Evolutionary conservation across 1,139 yeast species (phyloP).

Genomic region (Yamadazyma jaroonii): DNA sequence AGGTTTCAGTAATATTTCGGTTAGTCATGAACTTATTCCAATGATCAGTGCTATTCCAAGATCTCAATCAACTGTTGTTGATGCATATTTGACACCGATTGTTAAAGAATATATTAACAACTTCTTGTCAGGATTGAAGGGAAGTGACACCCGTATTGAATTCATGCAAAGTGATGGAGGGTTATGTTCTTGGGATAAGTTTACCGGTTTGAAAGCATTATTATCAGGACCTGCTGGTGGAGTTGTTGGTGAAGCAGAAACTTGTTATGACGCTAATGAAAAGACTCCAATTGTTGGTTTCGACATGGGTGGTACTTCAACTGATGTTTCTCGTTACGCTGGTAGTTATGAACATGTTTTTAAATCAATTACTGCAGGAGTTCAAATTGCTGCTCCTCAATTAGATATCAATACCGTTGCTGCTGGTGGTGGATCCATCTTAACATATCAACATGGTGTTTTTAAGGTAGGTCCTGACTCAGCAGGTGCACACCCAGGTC

Average conservation of each 20-base stretch:
- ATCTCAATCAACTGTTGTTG: conserved; percentile 71
- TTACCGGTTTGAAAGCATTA: conserved; percentile 50
- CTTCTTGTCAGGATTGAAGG: conserved; percentile 56
- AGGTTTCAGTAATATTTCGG: conserved; percentile 55
- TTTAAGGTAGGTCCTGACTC: conserved; percentile 55
- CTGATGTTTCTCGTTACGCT: conserved; percentile 48
- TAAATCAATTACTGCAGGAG: conserved; percentile 53
- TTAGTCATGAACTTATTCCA: conserved; percentile 65
- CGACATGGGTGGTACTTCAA: conserved; percentile 62
- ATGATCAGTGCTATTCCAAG: conserved; percentile 71
- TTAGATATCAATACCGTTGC: conserved; percentile 58
- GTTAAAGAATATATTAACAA: conserved; percentile 58
- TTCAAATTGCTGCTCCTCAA: conserved; percentile 54
- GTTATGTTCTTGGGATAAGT: conserved; percentile 43
- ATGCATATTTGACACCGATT: conserved; percentile 75
- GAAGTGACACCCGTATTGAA: conserved; percentile 25
- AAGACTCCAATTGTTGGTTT: conserved; percentile 49
- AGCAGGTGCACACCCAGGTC: conserved; percentile 59
- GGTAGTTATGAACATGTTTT: conserved; percentile 50
- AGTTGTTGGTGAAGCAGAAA: conserved; percentile 53
- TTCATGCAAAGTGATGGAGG: conserved; percentile 64
- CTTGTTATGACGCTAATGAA: conserved; percentile 41
- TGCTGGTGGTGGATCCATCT: conserved; percentile 58
- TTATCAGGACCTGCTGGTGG: conserved; percentile 62
- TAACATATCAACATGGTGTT: conserved; percentile 46